phyloP scores from a whole-genome alignment of 1,284 basidiomycete genomes.

The Microbotryum silenes-acaulis region DNA sequence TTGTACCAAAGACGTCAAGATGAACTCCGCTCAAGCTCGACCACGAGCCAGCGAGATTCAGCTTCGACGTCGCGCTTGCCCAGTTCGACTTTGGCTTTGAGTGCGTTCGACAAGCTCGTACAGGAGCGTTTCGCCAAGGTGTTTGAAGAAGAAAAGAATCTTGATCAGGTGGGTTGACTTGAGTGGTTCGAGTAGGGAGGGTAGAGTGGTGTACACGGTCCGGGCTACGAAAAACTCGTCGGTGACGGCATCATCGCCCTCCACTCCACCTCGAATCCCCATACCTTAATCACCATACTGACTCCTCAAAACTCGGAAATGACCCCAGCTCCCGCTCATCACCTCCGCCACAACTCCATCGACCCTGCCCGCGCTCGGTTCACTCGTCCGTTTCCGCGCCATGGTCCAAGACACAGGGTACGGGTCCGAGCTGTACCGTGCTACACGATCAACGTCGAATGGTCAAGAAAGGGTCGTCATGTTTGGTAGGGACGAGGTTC shows the following conservation, averaged over 20 bases:
- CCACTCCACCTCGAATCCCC: no score
- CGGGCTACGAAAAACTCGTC: no score
- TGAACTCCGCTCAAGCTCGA: no score
- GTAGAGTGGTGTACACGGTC: no score
- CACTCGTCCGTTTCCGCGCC: constrained; percentile 38
- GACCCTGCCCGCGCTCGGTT: constrained; percentile 9
- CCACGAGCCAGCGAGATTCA: no score
- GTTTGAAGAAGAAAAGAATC: background rate
- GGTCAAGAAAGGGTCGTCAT: constrained; percentile 25
- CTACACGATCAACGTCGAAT: constrained; percentile 1
- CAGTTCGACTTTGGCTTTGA: constrained; percentile 6
- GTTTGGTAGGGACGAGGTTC: constrained; percentile 32
- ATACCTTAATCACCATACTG: no score
- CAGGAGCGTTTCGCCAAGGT: constrained; percentile 7
- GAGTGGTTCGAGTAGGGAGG: no score
- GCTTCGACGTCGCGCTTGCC: no score
- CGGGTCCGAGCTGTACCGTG: constrained; percentile 38
- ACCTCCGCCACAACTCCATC: constrained; percentile 11
- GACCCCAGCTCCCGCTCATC: constrained; percentile 10
- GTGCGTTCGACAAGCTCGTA: constrained; percentile 22
- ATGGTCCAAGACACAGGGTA: constrained; percentile 43
- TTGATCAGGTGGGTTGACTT: constrained; percentile 10
- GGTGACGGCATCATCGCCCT: no score
- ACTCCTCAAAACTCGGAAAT: no score
- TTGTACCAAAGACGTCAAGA: constrained; percentile 3